A percentile compares a stretch with the other conserved stretches of the same genome.
phyloP scores from a whole-genome alignment of 306 rosid genomes.

The Trichosanthes cucumerina region DNA sequence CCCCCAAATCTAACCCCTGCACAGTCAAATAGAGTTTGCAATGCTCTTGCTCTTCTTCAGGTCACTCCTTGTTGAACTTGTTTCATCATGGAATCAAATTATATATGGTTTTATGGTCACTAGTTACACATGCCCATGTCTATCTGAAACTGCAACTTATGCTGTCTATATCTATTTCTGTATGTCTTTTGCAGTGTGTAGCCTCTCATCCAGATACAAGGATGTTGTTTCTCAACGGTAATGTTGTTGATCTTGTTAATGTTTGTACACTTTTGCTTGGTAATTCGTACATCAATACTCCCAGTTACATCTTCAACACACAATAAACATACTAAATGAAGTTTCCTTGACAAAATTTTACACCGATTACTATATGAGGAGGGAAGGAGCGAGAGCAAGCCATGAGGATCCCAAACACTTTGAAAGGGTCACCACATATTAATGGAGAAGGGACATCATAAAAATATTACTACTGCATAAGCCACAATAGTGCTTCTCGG shows the following conservation, averaged over 20 bases:
- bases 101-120: neutral
- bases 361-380: neutral
- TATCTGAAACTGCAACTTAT: neutral
- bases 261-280: constrained; percentile 7
- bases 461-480: neutral
- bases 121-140: neutral
- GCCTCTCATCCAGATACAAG: constrained; percentile 85
- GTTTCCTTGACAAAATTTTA: neutral
- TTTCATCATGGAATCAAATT: neutral
- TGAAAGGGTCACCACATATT: neutral
- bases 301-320: neutral
- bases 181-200: constrained; percentile 44
- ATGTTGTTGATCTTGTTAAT: constrained; percentile 20
- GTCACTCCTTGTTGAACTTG: constrained; percentile 19
- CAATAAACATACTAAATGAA: neutral
- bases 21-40: constrained; percentile 85
- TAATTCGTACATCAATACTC: neutral
- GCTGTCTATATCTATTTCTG: constrained; percentile 10
- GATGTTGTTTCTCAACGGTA: constrained; percentile 74
- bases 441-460: neutral
- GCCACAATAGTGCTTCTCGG: neutral
- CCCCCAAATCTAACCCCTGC: constrained; percentile 55
- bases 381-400: neutral
- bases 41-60: constrained; percentile 89
- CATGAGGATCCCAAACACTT: neutral